Conservation (phyloP, 192 early-diverging fungal species). For the Umbelopsis sp. region DNA sequence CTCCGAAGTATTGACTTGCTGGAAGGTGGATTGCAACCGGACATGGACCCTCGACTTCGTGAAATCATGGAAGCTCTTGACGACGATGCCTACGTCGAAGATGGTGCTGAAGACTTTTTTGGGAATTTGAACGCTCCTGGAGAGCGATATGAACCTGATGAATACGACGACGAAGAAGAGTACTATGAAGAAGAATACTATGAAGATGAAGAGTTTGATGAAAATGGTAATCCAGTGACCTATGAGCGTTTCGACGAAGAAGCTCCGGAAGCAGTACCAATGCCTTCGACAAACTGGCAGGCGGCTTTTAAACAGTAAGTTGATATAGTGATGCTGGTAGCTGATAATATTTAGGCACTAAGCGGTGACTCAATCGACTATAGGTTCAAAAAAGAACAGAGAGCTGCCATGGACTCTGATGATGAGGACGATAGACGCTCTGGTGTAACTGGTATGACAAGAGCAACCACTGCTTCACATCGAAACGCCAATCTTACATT, state of each 20-base stretch:
- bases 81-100: slow-evolving; percentile 86
- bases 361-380: too few species aligned
- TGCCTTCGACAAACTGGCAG: slow-evolving; percentile 45
- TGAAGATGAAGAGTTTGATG: slow-evolving; percentile 42
- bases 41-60: slow-evolving; percentile 81
- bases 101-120: slow-evolving; percentile 85
- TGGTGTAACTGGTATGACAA: slow-evolving; percentile 68
- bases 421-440: slow-evolving; percentile 50
- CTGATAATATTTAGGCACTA: too few species aligned
- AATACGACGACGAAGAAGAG: slow-evolving; percentile 53
- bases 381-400: slow-evolving; percentile 48
- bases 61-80: slow-evolving; percentile 92
- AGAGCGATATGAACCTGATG: slow-evolving; percentile 47
- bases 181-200: slow-evolving; percentile 51
- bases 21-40: slow-evolving; percentile 62
- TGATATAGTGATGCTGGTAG: too few species aligned
- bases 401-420: slow-evolving; percentile 28
- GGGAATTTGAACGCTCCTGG: slow-evolving; percentile 72
- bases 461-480: slow-evolving; percentile 93
- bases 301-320: slow-evolving; percentile 54
- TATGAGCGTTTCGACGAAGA: slow-evolving; percentile 10
- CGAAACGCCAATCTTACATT: slow-evolving; percentile 88
- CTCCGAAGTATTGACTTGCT: slow-evolving; percentile 13
- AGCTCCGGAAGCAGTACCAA: slow-evolving; percentile 11
- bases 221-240: slow-evolving; percentile 31